Evolutionary conservation across 2,329 filamentous ascomycete genomes (phyloP).

Genomic region (Stachybotrys chartarum): DNA sequence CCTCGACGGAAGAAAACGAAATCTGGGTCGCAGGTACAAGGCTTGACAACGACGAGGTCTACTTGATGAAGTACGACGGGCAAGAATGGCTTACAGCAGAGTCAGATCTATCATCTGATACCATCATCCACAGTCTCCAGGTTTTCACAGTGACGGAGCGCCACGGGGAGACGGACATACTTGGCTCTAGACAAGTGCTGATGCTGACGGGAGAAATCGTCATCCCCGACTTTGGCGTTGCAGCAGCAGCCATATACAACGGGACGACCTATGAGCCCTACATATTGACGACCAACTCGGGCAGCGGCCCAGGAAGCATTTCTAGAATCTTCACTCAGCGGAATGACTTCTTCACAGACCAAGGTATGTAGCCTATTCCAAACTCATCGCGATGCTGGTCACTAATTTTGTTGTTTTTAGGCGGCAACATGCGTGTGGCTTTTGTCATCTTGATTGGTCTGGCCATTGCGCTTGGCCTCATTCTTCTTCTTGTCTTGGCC

Average conservation of each 20-base stretch:
- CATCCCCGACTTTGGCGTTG: slow-evolving; percentile 68
- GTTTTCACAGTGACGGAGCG: slow-evolving; percentile 64
- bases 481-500: slow-evolving; percentile 68
- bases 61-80: slow-evolving; percentile 77
- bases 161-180: slow-evolving; percentile 57
- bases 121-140: slow-evolving; percentile 72
- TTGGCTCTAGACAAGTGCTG: slow-evolving; percentile 63
- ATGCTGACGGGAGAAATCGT: slow-evolving; percentile 80
- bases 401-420: slow-evolving; percentile 10
- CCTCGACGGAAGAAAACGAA: slow-evolving; percentile 62
- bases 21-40: slow-evolving; percentile 78
- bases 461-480: slow-evolving; percentile 68
- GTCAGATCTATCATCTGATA: slow-evolving; percentile 54
- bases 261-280: slow-evolving; percentile 74
- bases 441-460: slow-evolving; percentile 77
- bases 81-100: slow-evolving; percentile 61
- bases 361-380: slow-evolving; percentile 40
- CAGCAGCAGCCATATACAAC: slow-evolving; percentile 82
- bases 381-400: not conserved
- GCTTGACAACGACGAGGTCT: slow-evolving; percentile 56
- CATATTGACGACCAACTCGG: slow-evolving; percentile 63
- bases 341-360: slow-evolving; percentile 62
- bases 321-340: slow-evolving; percentile 79
- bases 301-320: slow-evolving; percentile 64
- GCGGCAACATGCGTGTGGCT: slow-evolving; percentile 58